Conservation (phyloP, 805 yeast genomes). For the Blastobotrys attinorum region DNA sequence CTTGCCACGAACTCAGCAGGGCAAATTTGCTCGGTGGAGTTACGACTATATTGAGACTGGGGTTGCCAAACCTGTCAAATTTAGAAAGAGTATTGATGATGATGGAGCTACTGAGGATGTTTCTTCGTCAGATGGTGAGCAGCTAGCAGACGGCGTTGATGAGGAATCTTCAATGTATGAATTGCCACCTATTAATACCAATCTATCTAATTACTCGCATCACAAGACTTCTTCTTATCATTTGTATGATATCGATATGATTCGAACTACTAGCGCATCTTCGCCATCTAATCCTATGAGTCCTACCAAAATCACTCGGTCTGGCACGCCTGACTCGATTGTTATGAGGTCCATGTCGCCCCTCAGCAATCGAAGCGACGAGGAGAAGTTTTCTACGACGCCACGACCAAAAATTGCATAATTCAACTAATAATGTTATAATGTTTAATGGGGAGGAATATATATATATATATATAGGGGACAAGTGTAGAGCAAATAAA, state of each 20-base stretch:
- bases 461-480: no score
- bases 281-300: background rate
- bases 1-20: conserved; percentile 45
- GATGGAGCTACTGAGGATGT: conserved; percentile 19
- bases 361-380: background rate
- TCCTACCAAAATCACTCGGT: background rate
- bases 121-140: background rate
- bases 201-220: background rate
- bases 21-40: conserved; percentile 35
- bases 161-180: background rate
- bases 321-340: background rate
- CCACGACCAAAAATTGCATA: conserved; percentile 1
- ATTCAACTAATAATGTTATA: background rate
- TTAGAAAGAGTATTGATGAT: conserved; percentile 22
- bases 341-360: background rate
- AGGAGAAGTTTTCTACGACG: no score
- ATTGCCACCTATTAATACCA: background rate
- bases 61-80: conserved; percentile 15
- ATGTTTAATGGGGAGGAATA: conserved; percentile 1
- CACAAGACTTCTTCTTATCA: conserved; percentile 5
- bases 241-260: background rate
- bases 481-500: no score
- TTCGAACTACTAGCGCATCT: background rate
- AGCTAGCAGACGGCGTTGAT: conserved; percentile 1
- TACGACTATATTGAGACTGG: conserved; percentile 33